These are phyloP conservation scores for Chenopodium suecicum DNA, from an alignment of 148 eudicot genomes.

Conservation along the genomic window DNA sequence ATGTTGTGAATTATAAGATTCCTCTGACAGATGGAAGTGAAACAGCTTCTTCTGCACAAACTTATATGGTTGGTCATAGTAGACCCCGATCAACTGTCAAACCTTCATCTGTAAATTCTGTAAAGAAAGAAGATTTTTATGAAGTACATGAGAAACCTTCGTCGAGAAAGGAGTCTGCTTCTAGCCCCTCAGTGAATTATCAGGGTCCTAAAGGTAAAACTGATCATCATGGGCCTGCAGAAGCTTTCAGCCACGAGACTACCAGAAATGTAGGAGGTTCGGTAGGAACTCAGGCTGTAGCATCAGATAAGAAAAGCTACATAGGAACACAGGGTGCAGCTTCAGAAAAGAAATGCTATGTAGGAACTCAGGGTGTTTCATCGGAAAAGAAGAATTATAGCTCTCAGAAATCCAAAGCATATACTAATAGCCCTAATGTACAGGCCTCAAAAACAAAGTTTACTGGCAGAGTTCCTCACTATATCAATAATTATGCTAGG, in stretches of 20 bases:
- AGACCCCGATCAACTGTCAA: constrained; percentile 43
- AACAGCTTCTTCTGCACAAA: constrained; percentile 33
- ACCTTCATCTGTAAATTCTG: constrained; percentile 47
- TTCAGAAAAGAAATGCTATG: constrained; percentile 27
- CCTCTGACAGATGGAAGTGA: constrained; percentile 64
- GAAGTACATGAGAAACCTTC: constrained; percentile 41
- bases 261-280: constrained; percentile 29
- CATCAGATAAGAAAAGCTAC: constrained; percentile 23
- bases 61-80: constrained; percentile 47
- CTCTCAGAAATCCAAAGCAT: constrained; percentile 44
- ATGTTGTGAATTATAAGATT: constrained; percentile 60
- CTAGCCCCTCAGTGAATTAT: constrained; percentile 36
- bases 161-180: constrained; percentile 28
- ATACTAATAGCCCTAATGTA: constrained; percentile 34
- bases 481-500: constrained; percentile 35
- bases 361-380: constrained; percentile 22
- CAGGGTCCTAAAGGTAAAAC: constrained; percentile 35
- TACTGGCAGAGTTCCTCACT: constrained; percentile 31
- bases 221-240: constrained; percentile 34
- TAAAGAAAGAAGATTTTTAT: constrained; percentile 29
- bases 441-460: constrained; percentile 39
- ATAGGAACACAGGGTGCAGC: constrained; percentile 17
- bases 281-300: constrained; percentile 26
- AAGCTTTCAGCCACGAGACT: constrained; percentile 29
- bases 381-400: constrained; percentile 35